Evolutionary conservation across 2,329 filamentous ascomycete species (phyloP).

Genomic region (Alternaria triticina): DNA sequence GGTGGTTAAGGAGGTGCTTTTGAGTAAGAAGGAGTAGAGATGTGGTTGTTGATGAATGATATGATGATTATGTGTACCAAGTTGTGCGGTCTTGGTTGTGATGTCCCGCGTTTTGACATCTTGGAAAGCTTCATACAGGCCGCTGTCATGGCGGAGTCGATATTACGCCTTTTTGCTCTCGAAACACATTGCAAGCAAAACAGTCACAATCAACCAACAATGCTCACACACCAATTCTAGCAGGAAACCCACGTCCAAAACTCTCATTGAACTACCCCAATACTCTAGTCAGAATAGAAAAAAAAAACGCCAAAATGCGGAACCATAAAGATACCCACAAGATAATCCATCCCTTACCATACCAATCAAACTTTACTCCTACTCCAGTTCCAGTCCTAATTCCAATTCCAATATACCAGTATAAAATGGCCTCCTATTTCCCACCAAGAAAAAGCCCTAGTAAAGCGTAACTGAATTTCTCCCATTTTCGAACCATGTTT

Average conservation of each 20-base stretch:
- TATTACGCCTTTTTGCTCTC: background rate
- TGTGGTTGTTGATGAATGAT: background rate
- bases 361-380: background rate
- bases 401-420: background rate
- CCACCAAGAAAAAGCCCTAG: background rate
- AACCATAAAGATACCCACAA: background rate
- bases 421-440: background rate
- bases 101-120: rapidly evolving
- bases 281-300: background rate
- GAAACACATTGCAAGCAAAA: background rate
- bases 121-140: background rate
- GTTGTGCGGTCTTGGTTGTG: background rate
- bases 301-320: background rate
- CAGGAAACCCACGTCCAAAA: background rate
- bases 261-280: background rate
- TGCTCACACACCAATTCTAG: background rate
- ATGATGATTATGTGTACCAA: background rate
- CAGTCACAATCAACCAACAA: background rate
- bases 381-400: background rate
- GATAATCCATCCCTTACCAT: background rate
- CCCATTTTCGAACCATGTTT: background rate
- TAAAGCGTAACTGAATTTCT: background rate
- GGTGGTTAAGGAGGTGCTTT: slow-evolving; percentile 81
- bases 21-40: slow-evolving; percentile 51
- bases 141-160: background rate